Evolutionary conservation across 2,329 filamentous ascomycete species (phyloP).

Genomic region (Hypoxylon sp.): DNA sequence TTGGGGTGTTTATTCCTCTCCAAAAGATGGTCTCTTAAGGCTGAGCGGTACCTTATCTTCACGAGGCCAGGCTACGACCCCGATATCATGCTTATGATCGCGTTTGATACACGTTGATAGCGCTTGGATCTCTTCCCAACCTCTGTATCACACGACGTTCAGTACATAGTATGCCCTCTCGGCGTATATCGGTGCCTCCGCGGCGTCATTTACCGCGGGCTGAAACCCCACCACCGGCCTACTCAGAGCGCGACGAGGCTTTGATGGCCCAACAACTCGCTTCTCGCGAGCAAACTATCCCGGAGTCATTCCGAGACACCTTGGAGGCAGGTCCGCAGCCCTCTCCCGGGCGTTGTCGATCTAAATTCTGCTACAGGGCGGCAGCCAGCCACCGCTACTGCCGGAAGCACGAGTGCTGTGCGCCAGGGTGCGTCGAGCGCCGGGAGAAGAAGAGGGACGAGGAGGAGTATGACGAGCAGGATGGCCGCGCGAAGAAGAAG

Average conservation of each 20-base stretch:
- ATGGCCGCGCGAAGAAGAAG: slow-evolving; percentile 8
- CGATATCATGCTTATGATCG: background rate
- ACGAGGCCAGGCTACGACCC: slow-evolving; percentile 6
- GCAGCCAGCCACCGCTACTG: slow-evolving; percentile 19
- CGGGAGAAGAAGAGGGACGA: slow-evolving; percentile 27
- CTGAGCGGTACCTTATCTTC: slow-evolving; percentile 2
- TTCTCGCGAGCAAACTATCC: slow-evolving; percentile 1
- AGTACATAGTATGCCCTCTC: slow-evolving; percentile 17
- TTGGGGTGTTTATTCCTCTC: background rate
- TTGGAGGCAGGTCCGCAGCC: background rate
- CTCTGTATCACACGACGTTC: background rate
- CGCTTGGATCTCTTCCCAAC: background rate
- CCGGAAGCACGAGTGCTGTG: slow-evolving; percentile 27
- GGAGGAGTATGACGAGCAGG: too few species aligned
- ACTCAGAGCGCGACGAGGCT: slow-evolving; percentile 25
- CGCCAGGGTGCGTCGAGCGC: slow-evolving; percentile 10
- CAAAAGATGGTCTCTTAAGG: slow-evolving; percentile 4
- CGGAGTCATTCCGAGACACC: background rate
- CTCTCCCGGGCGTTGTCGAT: slow-evolving; percentile 24
- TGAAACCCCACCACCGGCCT: slow-evolving; percentile 31
- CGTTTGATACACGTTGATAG: background rate
- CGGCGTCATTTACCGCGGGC: slow-evolving; percentile 22
- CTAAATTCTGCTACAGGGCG: slow-evolving; percentile 25
- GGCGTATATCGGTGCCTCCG: slow-evolving; percentile 17
- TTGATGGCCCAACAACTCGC: slow-evolving; percentile 2